A percentile compares a stretch with the other conserved stretches of the same genome.
Conservation (phyloP, 2,329 filamentous ascomycete genomes). For the Talaromyces sp. region DNA sequence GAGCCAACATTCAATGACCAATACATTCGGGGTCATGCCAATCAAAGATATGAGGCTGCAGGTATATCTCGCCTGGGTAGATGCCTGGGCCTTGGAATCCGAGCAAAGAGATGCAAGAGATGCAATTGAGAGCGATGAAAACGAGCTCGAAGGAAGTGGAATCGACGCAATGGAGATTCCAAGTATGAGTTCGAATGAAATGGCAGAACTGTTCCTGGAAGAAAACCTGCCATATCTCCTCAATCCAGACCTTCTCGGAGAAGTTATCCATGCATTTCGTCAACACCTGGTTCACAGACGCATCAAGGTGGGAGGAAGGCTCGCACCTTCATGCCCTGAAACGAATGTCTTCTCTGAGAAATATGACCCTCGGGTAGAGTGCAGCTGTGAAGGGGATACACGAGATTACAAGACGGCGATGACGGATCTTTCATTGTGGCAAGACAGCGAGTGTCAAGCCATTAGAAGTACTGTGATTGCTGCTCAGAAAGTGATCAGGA, state of each 20-base stretch:
- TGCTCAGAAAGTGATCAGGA: not conserved
- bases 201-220: not conserved
- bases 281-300: not conserved
- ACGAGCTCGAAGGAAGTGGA: not conserved
- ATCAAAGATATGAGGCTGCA: not conserved
- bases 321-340: not conserved
- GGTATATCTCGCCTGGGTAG: not conserved
- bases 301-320: not conserved
- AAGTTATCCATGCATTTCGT: not conserved
- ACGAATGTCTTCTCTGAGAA: not conserved
- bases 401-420: not conserved
- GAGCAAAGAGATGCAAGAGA: not conserved
- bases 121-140: not conserved
- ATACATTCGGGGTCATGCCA: not conserved
- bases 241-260: not conserved
- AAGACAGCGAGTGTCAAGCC: not conserved
- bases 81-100: not conserved
- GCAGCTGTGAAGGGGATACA: not conserved
- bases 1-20: not conserved
- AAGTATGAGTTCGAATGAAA: conserved; percentile 1
- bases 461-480: not conserved
- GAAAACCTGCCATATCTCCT: not conserved
- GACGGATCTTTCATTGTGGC: not conserved
- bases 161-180: not conserved
- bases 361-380: not conserved